Conservation (phyloP, 305 asterid species). For the Ruellia speciosa region DNA sequence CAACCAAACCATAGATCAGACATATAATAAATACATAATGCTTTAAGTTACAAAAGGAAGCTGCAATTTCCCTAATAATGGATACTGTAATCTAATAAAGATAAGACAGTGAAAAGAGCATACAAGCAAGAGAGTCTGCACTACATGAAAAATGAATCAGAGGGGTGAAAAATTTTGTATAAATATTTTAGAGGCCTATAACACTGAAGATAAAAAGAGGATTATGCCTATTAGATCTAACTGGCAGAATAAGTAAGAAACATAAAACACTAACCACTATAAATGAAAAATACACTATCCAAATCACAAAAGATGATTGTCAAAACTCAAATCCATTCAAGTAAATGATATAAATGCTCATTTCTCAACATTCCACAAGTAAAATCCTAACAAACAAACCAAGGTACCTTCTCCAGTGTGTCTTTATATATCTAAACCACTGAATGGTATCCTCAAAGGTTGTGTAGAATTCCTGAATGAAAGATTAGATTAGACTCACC, state of each 20-base stretch:
- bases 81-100: background rate
- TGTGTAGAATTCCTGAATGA: slow-evolving; percentile 77
- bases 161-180: no score
- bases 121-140: no score
- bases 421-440: slow-evolving; percentile 90
- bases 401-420: slow-evolving; percentile 95
- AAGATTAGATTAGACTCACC: slow-evolving; percentile 74
- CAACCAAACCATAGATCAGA: slow-evolving; percentile 76
- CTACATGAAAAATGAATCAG: no score
- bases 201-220: background rate
- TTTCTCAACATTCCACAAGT: slow-evolving; percentile 34
- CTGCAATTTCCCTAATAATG: slow-evolving; percentile 17
- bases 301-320: slow-evolving; percentile 11
- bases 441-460: slow-evolving; percentile 86
- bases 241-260: background rate
- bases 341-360: slow-evolving; percentile 15
- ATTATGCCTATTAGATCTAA: background rate
- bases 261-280: background rate
- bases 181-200: background rate
- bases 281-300: background rate
- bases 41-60: slow-evolving; percentile 19
- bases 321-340: slow-evolving; percentile 1
- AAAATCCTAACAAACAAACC: slow-evolving; percentile 78
- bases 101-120: background rate
- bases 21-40: slow-evolving; percentile 27